phyloP scores from a whole-genome alignment of 2,329 filamentous ascomycete species.

The Ophiosphaerella korrae region DNA sequence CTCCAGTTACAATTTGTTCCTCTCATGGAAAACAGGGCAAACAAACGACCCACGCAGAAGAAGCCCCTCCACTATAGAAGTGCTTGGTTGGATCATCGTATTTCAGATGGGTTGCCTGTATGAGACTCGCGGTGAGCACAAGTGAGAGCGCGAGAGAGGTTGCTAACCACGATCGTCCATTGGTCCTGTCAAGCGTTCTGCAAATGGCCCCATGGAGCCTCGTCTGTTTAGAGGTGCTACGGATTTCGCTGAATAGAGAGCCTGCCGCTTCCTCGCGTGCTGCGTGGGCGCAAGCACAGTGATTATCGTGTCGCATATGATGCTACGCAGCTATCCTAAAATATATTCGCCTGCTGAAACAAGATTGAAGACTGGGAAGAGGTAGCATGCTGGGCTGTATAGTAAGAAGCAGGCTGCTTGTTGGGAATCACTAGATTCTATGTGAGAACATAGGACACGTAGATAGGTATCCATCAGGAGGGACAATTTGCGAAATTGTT shows the following conservation, averaged over 20 bases:
- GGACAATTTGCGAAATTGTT: conserved; percentile 13
- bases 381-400: conserved; percentile 13
- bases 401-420: neutral
- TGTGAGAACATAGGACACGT: conserved; percentile 9
- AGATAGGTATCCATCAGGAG: neutral
- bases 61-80: neutral
- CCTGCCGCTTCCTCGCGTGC: conserved; percentile 35
- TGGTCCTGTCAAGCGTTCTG: conserved; percentile 17
- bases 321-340: conserved; percentile 30
- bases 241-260: conserved; percentile 27
- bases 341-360: conserved; percentile 31
- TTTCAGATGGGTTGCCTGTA: conserved; percentile 13
- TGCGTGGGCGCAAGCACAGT: conserved; percentile 37
- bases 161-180: conserved; percentile 23
- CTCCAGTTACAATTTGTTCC: conserved; percentile 15
- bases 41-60: conserved; percentile 9
- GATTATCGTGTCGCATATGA: conserved; percentile 35
- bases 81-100: conserved; percentile 1
- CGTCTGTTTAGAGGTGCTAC: conserved; percentile 31
- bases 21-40: conserved; percentile 21
- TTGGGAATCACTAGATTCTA: too few relatives aligned
- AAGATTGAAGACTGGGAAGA: conserved; percentile 14
- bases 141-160: conserved; percentile 13
- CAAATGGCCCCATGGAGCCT: conserved; percentile 24
- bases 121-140: conserved; percentile 18